phyloP scores from a whole-genome alignment of 2,329 filamentous ascomycete genomes.

The Talaromyces sp. region DNA sequence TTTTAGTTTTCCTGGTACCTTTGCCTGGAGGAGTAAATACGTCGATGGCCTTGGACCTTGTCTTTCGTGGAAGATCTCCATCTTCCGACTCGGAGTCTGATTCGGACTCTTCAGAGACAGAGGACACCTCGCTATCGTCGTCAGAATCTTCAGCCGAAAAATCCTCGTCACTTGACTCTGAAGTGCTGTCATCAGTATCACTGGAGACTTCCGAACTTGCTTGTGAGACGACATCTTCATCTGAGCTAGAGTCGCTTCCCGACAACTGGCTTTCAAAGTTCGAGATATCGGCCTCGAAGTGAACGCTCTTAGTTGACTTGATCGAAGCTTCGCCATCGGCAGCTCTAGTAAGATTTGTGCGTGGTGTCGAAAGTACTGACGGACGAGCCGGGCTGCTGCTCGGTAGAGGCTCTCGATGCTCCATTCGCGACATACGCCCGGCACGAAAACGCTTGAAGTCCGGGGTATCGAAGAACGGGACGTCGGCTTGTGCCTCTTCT shows the following conservation, averaged over 20 bases:
- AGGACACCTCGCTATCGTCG: conserved; percentile 2
- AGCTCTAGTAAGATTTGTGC: conserved; percentile 24
- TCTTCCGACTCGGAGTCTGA: conserved; percentile 36
- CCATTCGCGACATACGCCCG: conserved; percentile 18
- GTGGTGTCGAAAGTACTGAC: conserved; percentile 22
- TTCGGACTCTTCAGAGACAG: conserved; percentile 8
- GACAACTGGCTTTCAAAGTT: conserved; percentile 15
- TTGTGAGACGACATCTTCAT: conserved; percentile 30
- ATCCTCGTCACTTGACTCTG: conserved; percentile 4
- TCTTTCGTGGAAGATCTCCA: conserved; percentile 23
- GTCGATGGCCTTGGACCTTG: conserved; percentile 17
- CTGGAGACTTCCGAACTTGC: background rate
- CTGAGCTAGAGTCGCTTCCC: conserved; percentile 21
- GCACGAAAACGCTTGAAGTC: conserved; percentile 11
- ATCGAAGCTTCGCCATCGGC: conserved; percentile 25
- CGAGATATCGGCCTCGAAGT: conserved; percentile 25
- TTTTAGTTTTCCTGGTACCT: conserved; percentile 51
- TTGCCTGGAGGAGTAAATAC: conserved; percentile 42
- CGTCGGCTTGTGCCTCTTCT: conserved; percentile 36
- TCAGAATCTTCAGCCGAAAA: background rate
- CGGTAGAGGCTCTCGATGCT: background rate
- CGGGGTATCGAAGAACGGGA: conserved; percentile 20
- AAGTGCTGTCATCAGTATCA: background rate
- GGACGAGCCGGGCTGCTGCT: conserved; percentile 21
- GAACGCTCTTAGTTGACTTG: conserved; percentile 33